Evolutionary conservation across 768 basidiomycete species (phyloP), one percentile per base, ranked within the genome.

Genomic region (Termitomyces sp.): DNA sequence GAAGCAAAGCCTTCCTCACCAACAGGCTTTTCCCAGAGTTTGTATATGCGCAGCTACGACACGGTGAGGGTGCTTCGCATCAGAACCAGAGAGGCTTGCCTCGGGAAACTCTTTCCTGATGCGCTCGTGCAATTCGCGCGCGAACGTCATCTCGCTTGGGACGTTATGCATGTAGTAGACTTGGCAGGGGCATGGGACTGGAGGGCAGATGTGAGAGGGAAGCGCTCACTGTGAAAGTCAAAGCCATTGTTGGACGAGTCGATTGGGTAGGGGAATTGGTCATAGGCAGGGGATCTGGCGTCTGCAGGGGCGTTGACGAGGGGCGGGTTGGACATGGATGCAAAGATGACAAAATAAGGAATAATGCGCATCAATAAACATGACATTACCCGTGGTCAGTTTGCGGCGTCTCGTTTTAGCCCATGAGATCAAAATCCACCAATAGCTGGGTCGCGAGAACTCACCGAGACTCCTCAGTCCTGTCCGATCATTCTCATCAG

Each of bases 61-160:
- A 26, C 2, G 26, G 56, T 61, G 47, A 61, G 20, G n/a, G 16
- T 28, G 47, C 28, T 57, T 56, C 10, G 14, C 10, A 14, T 23
- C 23, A 20, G 32, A 35, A 30, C 14, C n/a, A 16, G 41, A 23
- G 41, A 54, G 32, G n/a, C 68, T 41, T 68, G 80, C 86, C 79
- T 89, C 88, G 32, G 87, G 87, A 69, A 88, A 89, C 64, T 89
- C 88, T 57, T 82, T 70, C 18, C 80, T 71, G 41, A 89, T 72
- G 36, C 80, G 74, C 56, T 85, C 84, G 61, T 88, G 82, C 50
- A 89, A 73, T 55, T 83, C 77, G 44, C 68, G 74, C 5, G 84
- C 86, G 56, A 77, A 82, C 49, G 79, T 70, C 0, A 70, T 53
- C 50, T 89, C 78, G 16, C 67, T 66, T 4, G 77, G 67, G 38